phyloP scores from a whole-genome alignment of 2,329 filamentous ascomycete genomes.

The Fonsecaea monophora region DNA sequence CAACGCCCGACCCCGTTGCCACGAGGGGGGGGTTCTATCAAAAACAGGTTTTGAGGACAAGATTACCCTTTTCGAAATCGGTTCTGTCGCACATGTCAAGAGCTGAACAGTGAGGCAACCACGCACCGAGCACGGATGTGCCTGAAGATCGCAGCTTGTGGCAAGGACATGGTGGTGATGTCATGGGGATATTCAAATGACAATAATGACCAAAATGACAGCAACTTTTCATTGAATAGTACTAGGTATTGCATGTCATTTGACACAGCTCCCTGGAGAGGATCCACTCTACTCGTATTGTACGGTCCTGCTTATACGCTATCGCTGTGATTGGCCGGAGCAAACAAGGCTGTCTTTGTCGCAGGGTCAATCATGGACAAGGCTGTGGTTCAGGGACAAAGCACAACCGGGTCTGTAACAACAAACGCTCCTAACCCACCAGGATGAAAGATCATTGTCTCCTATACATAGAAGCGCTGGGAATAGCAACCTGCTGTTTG shows the following conservation, averaged over 20 bases:
- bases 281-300: neutral
- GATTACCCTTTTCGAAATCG: conserved; percentile 12
- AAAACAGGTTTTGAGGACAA: conserved; percentile 15
- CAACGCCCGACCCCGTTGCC: neutral
- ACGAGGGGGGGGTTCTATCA: neutral
- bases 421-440: neutral
- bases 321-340: neutral
- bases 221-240: neutral
- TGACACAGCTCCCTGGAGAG: neutral
- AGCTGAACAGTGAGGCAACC: neutral
- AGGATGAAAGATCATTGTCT: neutral
- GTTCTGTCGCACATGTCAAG: conserved; percentile 6
- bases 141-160: conserved; percentile 16
- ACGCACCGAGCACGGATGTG: neutral
- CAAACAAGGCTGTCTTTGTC: neutral
- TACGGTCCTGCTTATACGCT: neutral
- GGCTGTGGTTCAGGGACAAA: neutral
- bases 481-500: neutral
- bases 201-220: neutral
- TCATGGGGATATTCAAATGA: conserved; percentile 13
- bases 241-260: neutral
- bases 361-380: neutral
- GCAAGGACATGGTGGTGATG: neutral
- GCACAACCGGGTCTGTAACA: neutral
- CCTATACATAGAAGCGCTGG: neutral